Conservation (phyloP, 2,329 filamentous ascomycete genomes). For the Pseudocercospora crystallina region DNA sequence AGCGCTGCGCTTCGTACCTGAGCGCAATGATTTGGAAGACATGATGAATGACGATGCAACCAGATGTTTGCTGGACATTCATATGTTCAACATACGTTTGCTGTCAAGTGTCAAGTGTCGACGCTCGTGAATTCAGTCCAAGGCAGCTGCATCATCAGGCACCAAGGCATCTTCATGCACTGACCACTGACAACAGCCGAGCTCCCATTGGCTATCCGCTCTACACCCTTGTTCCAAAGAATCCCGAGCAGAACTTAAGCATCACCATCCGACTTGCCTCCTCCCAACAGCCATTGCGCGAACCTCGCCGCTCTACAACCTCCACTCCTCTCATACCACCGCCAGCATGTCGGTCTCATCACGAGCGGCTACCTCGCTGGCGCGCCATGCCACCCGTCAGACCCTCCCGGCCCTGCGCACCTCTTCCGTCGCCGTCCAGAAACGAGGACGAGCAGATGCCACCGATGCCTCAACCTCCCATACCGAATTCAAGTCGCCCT, state of each 20-base stretch:
- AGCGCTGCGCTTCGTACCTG: conserved; percentile 3
- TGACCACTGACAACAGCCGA: not conserved
- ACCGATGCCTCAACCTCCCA: conserved; percentile 37
- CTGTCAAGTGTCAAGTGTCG: too few species aligned
- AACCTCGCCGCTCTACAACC: conserved; percentile 12
- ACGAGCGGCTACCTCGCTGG: conserved; percentile 46
- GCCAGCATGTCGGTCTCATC: conserved; percentile 52
- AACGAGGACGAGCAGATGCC: conserved; percentile 39
- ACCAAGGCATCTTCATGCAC: not conserved
- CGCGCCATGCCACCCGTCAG: conserved; percentile 49
- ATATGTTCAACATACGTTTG: not conserved
- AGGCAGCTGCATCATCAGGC: not conserved
- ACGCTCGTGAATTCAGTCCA: not conserved
- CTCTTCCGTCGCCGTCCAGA: conserved; percentile 43
- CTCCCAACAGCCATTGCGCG: conserved; percentile 20
- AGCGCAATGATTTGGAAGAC: conserved; percentile 1
- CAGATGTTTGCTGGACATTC: not conserved
- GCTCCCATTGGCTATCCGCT: not conserved
- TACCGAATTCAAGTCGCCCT: conserved; percentile 55
- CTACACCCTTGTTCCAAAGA: not conserved
- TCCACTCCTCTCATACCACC: conserved; percentile 27
- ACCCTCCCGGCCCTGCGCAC: conserved; percentile 48
- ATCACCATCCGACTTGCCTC: conserved; percentile 12
- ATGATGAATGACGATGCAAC: not conserved
- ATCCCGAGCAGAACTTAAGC: conserved; percentile 5